Evolutionary conservation across 2,329 filamentous ascomycete species (phyloP).

Genomic region (Fusarium sp.): DNA sequence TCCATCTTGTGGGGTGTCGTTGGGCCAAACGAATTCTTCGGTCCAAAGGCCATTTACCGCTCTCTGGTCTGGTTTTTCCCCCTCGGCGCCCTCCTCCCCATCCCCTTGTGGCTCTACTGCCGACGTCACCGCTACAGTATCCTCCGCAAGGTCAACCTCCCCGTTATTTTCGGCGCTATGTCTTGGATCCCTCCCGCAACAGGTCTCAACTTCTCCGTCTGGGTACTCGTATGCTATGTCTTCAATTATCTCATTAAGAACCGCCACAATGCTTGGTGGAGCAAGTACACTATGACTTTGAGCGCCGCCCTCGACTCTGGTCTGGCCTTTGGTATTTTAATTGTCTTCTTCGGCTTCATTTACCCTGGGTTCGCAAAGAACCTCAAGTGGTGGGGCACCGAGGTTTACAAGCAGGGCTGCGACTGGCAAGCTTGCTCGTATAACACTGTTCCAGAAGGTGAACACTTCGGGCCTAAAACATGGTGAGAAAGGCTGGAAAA

Average conservation of each 20-base stretch:
- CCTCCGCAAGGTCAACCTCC: constrained; percentile 82
- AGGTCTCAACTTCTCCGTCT: constrained; percentile 89
- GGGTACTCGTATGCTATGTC: constrained; percentile 85
- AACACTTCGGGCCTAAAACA: constrained; percentile 73
- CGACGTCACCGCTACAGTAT: constrained; percentile 71
- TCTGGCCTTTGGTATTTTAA: constrained; percentile 83
- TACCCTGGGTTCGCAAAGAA: constrained; percentile 80
- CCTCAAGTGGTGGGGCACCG: constrained; percentile 91
- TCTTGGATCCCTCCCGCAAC: constrained; percentile 90
- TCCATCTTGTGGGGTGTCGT: constrained; percentile 92
- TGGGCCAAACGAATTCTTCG: constrained; percentile 86
- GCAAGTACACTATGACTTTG: constrained; percentile 91
- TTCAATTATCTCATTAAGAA: constrained; percentile 84
- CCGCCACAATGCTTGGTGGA: constrained; percentile 82
- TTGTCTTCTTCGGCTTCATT: constrained; percentile 89
- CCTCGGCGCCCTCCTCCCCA: constrained; percentile 79
- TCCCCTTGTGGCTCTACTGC: constrained; percentile 79
- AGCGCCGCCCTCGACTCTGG: constrained; percentile 87
- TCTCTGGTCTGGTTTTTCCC: constrained; percentile 85
- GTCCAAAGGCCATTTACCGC: constrained; percentile 78
- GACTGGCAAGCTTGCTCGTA: constrained; percentile 87
- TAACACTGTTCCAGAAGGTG: constrained; percentile 71
- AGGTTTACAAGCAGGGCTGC: constrained; percentile 85
- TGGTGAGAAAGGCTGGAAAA: constrained; percentile 59
- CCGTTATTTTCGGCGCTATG: constrained; percentile 85